Conservation (phyloP, 805 yeast genomes). For the Candida quercuum region DNA sequence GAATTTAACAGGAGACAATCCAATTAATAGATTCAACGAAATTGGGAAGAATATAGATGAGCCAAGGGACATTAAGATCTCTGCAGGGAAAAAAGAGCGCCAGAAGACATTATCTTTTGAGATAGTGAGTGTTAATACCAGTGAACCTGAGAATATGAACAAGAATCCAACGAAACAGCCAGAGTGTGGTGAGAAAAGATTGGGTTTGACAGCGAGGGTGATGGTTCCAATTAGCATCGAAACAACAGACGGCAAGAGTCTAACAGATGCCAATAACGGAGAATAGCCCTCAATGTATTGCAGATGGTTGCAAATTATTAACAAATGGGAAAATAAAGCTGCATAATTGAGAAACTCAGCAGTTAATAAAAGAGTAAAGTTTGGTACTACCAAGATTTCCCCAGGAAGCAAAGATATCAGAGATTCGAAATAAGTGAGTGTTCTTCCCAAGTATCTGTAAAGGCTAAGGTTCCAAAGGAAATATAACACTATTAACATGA, state of each 20-base stretch:
- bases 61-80: not conserved
- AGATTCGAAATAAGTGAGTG: not conserved
- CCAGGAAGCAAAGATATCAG: not conserved
- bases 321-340: not conserved
- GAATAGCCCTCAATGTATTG: not conserved
- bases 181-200: not conserved
- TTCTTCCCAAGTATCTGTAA: not conserved
- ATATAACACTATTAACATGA: not conserved
- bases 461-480: not conserved
- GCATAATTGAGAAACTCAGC: not conserved
- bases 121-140: not conserved
- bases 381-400: not conserved
- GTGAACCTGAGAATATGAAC: not conserved
- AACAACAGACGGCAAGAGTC: too few relatives aligned
- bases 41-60: not conserved
- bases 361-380: not conserved
- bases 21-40: not conserved
- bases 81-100: not conserved
- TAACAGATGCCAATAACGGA: not conserved
- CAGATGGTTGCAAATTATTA: not conserved
- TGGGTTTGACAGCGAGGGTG: not conserved
- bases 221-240: not conserved
- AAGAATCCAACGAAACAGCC: not conserved
- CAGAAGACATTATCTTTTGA: not conserved
- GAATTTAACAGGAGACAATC: not conserved